Evolutionary conservation across 345 rosid genomes (phyloP).

Genomic region (Ceriops zippeliana): DNA sequence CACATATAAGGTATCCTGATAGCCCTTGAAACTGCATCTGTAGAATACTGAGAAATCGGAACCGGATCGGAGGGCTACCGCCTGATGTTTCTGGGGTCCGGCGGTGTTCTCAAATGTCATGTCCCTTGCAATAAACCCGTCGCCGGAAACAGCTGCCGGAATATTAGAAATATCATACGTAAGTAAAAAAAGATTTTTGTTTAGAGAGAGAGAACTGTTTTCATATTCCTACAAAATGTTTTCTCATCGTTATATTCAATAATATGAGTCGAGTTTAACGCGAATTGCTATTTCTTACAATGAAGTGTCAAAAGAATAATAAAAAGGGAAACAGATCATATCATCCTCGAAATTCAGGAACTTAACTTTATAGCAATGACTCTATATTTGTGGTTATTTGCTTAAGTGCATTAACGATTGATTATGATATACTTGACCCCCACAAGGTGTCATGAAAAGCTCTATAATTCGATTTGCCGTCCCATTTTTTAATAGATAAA

Average conservation of each 20-base stretch:
- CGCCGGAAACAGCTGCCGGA: constrained; percentile 54
- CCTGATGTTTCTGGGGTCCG: constrained; percentile 76
- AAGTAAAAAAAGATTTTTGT: background rate
- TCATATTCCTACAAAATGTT: no score
- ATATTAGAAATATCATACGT: background rate
- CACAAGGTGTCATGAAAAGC: no score
- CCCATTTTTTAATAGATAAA: no score
- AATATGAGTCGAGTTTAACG: no score
- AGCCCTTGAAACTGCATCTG: constrained; percentile 75
- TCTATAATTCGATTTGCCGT: no score
- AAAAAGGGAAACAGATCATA: no score
- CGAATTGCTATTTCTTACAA: no score
- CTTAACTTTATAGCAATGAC: no score
- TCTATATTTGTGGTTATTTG: background rate
- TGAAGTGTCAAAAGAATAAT: background rate
- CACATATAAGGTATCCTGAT: constrained; percentile 87
- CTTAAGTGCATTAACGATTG: background rate
- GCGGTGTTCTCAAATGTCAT: constrained; percentile 88
- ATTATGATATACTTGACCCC: no score
- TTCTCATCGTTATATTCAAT: no score
- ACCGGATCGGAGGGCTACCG: constrained; percentile 82
- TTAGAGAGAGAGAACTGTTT: background rate
- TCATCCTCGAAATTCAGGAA: no score
- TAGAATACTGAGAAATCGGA: constrained; percentile 78
- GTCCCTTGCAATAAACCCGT: constrained; percentile 67